phyloP scores from a whole-genome alignment of 192 early-diverging fungal genomes.

The Obelidium mucronatum region DNA sequence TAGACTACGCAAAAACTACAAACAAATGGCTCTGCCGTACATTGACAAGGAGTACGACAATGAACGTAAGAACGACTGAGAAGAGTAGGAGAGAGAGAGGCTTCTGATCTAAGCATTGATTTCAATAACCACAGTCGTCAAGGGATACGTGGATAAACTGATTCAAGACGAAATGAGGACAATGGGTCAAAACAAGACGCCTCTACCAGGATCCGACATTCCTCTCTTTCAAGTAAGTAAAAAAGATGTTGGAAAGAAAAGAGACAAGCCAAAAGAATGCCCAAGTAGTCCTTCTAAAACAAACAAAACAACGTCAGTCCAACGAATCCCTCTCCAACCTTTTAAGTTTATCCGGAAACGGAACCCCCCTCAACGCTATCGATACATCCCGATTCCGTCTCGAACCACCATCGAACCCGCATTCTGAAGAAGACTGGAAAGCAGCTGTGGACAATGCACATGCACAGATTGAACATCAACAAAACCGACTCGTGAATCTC shows the following conservation, averaged over 20 bases:
- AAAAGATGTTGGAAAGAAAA: no score
- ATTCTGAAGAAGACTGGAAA: constrained; percentile 38
- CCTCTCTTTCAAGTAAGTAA: constrained; percentile 34
- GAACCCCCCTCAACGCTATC: constrained; percentile 17
- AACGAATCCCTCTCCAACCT: not conserved
- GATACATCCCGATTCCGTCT: constrained; percentile 46
- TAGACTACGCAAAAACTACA: not conserved
- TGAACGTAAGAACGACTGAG: constrained; percentile 33
- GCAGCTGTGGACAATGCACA: constrained; percentile 52
- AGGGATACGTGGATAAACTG: constrained; percentile 19
- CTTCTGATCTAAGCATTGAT: no score
- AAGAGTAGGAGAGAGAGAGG: no score
- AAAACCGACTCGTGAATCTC: constrained; percentile 51
- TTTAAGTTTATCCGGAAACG: no score
- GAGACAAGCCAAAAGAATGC: no score
- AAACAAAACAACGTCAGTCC: no score
- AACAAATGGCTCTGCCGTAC: constrained; percentile 47
- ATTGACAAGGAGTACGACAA: constrained; percentile 42
- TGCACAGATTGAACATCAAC: constrained; percentile 58
- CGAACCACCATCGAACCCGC: constrained; percentile 31
- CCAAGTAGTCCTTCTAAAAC: no score
- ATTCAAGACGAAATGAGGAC: constrained; percentile 11
- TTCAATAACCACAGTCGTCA: constrained; percentile 14
- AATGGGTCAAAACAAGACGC: not conserved
- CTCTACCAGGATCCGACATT: constrained; percentile 1